Percentiles rank a stretch among this genome's conserved stretches.
Evolutionary conservation across 1,139 yeast genomes (phyloP).

Genomic region (Taphrina flavorubra): DNA sequence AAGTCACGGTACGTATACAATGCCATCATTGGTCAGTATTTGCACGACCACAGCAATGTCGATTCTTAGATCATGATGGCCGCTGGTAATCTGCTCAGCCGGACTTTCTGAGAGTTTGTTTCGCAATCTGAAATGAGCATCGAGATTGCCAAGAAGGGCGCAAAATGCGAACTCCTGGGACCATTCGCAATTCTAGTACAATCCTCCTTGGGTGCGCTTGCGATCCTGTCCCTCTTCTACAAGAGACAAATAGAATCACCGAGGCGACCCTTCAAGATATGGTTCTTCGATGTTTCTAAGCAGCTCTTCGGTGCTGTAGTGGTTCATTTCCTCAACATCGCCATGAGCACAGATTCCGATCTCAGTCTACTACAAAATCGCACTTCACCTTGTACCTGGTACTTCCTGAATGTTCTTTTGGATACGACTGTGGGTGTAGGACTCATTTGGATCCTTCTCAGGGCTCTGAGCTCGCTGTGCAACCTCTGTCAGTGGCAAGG

Average conservation of each 20-base stretch:
- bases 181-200: slow-evolving; percentile 56
- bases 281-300: slow-evolving; percentile 78
- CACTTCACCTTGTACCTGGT: slow-evolving; percentile 71
- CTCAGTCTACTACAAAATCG: slow-evolving; percentile 3
- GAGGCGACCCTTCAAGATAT: slow-evolving; percentile 32
- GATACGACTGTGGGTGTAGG: slow-evolving; percentile 98
- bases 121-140: neutral
- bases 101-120: too few relatives aligned
- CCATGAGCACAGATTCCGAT: slow-evolving; percentile 47
- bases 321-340: slow-evolving; percentile 64
- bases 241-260: slow-evolving; percentile 60
- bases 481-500: slow-evolving; percentile 60
- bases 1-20: too few relatives aligned
- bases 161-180: slow-evolving; percentile 54
- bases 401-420: slow-evolving; percentile 80
- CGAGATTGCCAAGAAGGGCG: slow-evolving; percentile 7
- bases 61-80: too few relatives aligned
- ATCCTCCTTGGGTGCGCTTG: slow-evolving; percentile 67
- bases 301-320: slow-evolving; percentile 60
- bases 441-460: slow-evolving; percentile 65
- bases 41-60: too few relatives aligned
- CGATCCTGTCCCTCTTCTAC: slow-evolving; percentile 71
- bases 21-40: too few relatives aligned
- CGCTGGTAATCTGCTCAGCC: too few relatives aligned
- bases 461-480: slow-evolving; percentile 58